Percentiles rank a stretch among this genome's conserved stretches.
Evolutionary conservation across 441 rosid species (phyloP).

Genomic region (Adansonia rubrostipa): DNA sequence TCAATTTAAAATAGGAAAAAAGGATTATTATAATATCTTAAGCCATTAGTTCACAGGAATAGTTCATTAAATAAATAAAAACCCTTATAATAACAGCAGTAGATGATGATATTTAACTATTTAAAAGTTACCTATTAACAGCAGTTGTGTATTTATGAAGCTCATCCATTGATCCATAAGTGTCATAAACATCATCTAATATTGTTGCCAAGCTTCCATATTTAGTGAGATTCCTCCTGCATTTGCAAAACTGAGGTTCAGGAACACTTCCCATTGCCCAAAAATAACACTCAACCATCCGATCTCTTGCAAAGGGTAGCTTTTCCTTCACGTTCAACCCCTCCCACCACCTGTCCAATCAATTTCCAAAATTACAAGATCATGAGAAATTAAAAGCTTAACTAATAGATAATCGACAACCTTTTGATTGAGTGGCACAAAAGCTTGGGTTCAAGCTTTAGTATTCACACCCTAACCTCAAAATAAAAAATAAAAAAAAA

Average conservation of each 20-base stretch:
- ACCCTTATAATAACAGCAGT: too few relatives aligned
- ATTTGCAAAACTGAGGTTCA: not conserved
- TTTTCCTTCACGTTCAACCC: constrained; percentile 14
- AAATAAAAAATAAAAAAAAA: too few relatives aligned
- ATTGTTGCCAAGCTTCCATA: not conserved
- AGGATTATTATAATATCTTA: too few relatives aligned
- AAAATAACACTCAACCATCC: constrained; percentile 19
- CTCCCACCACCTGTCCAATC: constrained; percentile 20
- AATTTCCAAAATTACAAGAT: not conserved
- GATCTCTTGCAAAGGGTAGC: constrained; percentile 2
- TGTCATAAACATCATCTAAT: constrained; percentile 11
- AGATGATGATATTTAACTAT: too few relatives aligned
- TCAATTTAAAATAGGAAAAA: too few relatives aligned
- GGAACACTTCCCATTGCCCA: constrained; percentile 13
- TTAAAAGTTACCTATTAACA: not conserved
- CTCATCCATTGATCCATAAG: constrained; percentile 12
- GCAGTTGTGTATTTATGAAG: not conserved
- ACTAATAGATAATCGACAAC: too few relatives aligned
- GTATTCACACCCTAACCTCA: too few relatives aligned
- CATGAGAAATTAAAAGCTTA: too few relatives aligned
- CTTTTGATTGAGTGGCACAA: too few relatives aligned
- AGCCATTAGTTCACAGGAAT: too few relatives aligned
- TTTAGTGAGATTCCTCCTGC: constrained; percentile 12
- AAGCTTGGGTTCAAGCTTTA: too few relatives aligned
- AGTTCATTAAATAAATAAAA: too few relatives aligned